These are phyloP conservation scores for Ascoidea tarda DNA, from an alignment of 805 yeast genomes.

Conservation along the genomic window DNA sequence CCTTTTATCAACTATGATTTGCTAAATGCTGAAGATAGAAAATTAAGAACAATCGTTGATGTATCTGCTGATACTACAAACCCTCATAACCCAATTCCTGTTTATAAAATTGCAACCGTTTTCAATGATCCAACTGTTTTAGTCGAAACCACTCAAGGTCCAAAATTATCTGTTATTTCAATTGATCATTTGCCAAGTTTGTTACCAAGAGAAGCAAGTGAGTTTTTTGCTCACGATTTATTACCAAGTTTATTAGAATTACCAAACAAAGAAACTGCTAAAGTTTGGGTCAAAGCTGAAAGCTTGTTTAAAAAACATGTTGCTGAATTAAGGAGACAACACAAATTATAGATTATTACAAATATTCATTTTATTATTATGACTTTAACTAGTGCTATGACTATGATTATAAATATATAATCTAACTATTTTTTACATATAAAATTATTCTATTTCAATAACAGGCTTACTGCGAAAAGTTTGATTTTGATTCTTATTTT, in stretches of 20 bases:
- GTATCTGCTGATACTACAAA: constrained; percentile 98
- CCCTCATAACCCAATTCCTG: constrained; percentile 96
- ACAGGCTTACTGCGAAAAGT: no score
- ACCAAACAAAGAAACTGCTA: constrained; percentile 68
- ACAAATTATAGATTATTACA: constrained; percentile 22
- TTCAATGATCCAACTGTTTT: constrained; percentile 83
- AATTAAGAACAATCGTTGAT: constrained; percentile 83
- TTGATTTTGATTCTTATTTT: no score
- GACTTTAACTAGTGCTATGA: no score
- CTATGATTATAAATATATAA: no score
- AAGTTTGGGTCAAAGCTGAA: constrained; percentile 89
- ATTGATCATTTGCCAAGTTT: constrained; percentile 94
- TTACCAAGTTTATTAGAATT: constrained; percentile 80
- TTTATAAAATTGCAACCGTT: constrained; percentile 79
- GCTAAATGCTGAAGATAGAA: constrained; percentile 56
- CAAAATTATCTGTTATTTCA: constrained; percentile 80
- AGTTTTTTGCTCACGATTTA: constrained; percentile 75
- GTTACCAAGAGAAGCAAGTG: constrained; percentile 95
- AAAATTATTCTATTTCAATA: no score
- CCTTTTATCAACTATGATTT: constrained; percentile 69
- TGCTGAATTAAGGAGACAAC: constrained; percentile 42
- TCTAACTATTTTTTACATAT: no score
- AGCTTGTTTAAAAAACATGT: constrained; percentile 75
- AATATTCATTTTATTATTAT: no score
- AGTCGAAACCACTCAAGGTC: constrained; percentile 69